These are phyloP conservation scores for Termitomyces sp. DNA, from an alignment of 768 basidiomycete species.

Conservation along the genomic window DNA sequence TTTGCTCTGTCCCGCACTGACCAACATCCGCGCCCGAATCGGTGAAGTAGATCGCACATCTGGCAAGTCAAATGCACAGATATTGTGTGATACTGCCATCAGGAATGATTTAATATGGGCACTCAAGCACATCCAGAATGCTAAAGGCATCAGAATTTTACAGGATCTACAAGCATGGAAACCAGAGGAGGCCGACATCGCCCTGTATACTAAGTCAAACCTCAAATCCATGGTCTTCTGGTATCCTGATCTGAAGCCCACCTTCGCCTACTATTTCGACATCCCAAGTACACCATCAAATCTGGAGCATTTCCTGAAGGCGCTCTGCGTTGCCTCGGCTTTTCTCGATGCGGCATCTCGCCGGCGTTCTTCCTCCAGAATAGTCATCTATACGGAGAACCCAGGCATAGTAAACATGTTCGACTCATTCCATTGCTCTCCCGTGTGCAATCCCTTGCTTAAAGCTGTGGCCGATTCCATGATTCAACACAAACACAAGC, in stretches of 20 bases:
- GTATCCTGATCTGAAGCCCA: background rate
- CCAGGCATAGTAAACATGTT: background rate
- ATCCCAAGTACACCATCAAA: background rate
- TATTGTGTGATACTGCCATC: background rate
- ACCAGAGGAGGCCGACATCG: background rate
- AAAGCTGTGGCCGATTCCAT: background rate
- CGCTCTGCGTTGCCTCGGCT: background rate
- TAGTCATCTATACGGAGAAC: conserved; percentile 4
- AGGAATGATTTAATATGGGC: background rate
- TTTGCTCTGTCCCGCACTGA: background rate
- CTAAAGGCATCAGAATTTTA: too few relatives aligned
- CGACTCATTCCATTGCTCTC: background rate
- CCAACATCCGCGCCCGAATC: background rate
- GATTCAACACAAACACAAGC: background rate
- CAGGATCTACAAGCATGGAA: background rate
- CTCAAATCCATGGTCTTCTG: background rate
- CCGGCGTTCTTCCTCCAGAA: background rate
- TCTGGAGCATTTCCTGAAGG: background rate
- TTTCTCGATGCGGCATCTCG: conserved; percentile 2
- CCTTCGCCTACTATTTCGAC: background rate
- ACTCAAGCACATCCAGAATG: background rate
- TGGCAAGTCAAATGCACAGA: background rate
- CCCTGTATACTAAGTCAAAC: background rate
- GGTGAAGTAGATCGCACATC: background rate
- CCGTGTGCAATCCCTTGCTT: background rate